Evolutionary conservation across 352 stramenopile genomes (phyloP), one percentile per base, ranked within the genome.

Genomic region (Globisporangium megalacanthum): DNA sequence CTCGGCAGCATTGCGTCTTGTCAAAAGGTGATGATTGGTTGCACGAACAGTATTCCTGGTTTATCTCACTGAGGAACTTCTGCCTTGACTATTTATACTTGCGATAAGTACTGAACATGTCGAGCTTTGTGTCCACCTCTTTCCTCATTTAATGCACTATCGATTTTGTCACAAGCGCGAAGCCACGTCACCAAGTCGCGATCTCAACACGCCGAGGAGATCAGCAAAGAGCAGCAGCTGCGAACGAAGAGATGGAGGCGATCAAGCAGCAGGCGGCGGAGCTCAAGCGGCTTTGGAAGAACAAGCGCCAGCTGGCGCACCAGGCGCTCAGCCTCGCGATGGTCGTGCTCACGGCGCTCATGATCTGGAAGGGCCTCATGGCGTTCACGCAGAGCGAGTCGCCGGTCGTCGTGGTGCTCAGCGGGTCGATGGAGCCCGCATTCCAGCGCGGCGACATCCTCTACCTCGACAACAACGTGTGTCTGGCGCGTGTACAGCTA

Each of bases 321-420:
- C 97, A 99, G 76, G 73, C 86, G 35, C 83, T 99, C 39, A 99
- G 99, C 77, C 80, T 99, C 55, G 94, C 94, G 53, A 98, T 99
- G 94, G 98, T 99, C 67, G 94, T 99, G 58, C 96, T 99, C 64
- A 98, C 88, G 45, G 97, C 97, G 45, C 77, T 99, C 44, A 99
- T 99, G 96, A 99, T 99, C 68, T 99, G 97, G 97, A 99, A 99
- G 68, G 93, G 86, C 41, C 83, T 99, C 53, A 99, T 99, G 94
- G 89, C 97, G 54, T 86, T 96, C 53, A 99, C 97, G 39, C 93
- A 98, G 74, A 97, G 88, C 55, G 97, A 99, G 85, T 97, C 81
- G 55, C 97, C 97, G 9, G 96, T 99, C 25, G 97, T 99, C 0
- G 97, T 99, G n/a, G 97, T 99, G 42, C 86, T 99, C 62, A 96